These are phyloP conservation scores for Carpinus viminea DNA, from an alignment of 306 rosid species.

Conservation along the genomic window DNA sequence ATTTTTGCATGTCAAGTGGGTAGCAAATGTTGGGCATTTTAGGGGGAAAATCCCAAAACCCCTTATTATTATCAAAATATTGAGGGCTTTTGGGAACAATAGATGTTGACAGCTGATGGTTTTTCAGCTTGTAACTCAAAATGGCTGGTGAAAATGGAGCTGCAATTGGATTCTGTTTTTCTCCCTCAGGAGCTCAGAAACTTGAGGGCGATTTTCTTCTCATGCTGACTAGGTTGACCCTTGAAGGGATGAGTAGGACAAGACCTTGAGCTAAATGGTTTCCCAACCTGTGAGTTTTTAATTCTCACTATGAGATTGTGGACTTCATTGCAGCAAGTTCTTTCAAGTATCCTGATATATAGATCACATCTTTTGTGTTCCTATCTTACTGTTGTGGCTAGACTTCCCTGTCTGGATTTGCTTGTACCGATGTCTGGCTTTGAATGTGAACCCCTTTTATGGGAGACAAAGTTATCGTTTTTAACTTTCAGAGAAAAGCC, in stretches of 20 bases:
- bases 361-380: too few species aligned
- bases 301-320: too few species aligned
- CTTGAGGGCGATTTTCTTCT: not conserved
- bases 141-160: conserved; percentile 1
- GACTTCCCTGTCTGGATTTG: not conserved
- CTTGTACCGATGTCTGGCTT: not conserved
- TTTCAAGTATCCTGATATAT: too few species aligned
- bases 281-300: too few species aligned
- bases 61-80: not conserved
- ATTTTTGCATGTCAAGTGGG: not conserved
- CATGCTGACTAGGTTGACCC: not conserved
- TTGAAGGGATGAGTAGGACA: not conserved
- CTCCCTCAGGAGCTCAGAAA: not conserved
- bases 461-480: not conserved
- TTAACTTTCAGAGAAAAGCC: not conserved
- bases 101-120: not conserved
- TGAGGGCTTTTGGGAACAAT: not conserved
- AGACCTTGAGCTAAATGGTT: not conserved
- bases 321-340: too few species aligned
- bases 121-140: not conserved
- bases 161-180: not conserved
- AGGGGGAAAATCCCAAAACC: not conserved
- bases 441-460: not conserved
- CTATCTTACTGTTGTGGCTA: not conserved
- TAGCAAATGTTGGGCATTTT: not conserved